phyloP scores from a whole-genome alignment of 2,329 filamentous ascomycete species.

The Penicillium corylophilum region DNA sequence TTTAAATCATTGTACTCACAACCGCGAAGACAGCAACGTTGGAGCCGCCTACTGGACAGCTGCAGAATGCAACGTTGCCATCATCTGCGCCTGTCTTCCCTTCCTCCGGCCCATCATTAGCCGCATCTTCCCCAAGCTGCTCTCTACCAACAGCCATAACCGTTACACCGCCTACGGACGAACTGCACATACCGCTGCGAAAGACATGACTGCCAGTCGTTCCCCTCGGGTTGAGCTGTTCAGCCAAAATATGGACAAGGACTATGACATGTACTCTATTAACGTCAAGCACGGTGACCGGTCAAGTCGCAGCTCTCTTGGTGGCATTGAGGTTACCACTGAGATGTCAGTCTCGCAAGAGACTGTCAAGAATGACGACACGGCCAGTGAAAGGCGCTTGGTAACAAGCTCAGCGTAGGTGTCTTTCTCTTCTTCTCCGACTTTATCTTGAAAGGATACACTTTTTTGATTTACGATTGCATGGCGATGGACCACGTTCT shows the following conservation, averaged over 20 bases:
- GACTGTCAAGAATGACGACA: slow-evolving; percentile 15
- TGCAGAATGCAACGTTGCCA: slow-evolving; percentile 44
- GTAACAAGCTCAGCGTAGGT: slow-evolving; percentile 21
- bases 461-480: slow-evolving; percentile 8
- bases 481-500: slow-evolving; percentile 7
- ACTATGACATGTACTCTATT: slow-evolving; percentile 31
- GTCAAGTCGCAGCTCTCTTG: slow-evolving; percentile 11
- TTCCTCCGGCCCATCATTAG: slow-evolving; percentile 40
- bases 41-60: slow-evolving; percentile 47
- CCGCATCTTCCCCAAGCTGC: slow-evolving; percentile 39
- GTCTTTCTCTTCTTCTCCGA: neutral
- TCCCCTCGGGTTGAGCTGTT: slow-evolving; percentile 20
- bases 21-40: slow-evolving; percentile 27
- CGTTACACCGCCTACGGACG: slow-evolving; percentile 19
- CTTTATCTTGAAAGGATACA: neutral
- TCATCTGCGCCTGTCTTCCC: slow-evolving; percentile 44
- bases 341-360: slow-evolving; percentile 30
- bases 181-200: slow-evolving; percentile 16
- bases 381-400: slow-evolving; percentile 22
- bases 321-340: slow-evolving; percentile 34
- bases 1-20: slow-evolving; percentile 7
- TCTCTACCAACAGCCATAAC: slow-evolving; percentile 30
- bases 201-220: slow-evolving; percentile 13
- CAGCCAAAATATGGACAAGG: slow-evolving; percentile 21
- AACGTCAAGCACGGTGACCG: slow-evolving; percentile 24